A percentile compares a stretch with the other conserved stretches of the same genome.
These are phyloP conservation scores for Blastomyces emzantsi DNA, from an alignment of 2,329 filamentous ascomycete species.

Conservation along the genomic window DNA sequence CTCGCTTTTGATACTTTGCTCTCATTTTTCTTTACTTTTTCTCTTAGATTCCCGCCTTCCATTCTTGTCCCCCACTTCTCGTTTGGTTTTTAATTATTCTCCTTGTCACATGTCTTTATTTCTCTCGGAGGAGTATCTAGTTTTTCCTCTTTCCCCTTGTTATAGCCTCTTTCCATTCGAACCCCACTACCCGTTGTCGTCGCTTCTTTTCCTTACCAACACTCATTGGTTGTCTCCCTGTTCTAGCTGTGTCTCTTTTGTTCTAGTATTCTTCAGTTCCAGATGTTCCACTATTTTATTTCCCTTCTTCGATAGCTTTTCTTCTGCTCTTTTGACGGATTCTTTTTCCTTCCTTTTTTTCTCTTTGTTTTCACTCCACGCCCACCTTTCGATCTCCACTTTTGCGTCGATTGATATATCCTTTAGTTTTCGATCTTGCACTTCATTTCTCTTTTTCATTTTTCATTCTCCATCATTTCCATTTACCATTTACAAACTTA, in stretches of 20 bases:
- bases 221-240: neutral
- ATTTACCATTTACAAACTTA: neutral
- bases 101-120: neutral
- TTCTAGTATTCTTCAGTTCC: neutral
- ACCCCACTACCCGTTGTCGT: neutral
- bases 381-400: neutral
- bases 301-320: neutral
- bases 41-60: constrained; percentile 1
- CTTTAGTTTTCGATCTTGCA: neutral
- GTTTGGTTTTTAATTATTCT: neutral
- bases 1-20: neutral
- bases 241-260: neutral
- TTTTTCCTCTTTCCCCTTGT: neutral
- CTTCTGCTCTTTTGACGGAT: too few species aligned
- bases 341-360: neutral
- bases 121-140: neutral
- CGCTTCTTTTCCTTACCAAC: neutral
- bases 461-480: neutral
- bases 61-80: constrained; percentile 8
- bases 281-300: neutral
- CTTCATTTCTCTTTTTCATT: neutral
- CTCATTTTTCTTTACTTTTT: constrained; percentile 7
- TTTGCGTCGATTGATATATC: neutral
- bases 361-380: neutral
- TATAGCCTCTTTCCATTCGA: neutral